phyloP scores from a whole-genome alignment of 495 filamentous ascomycete genomes.

The Trichocladium antarcticum region DNA sequence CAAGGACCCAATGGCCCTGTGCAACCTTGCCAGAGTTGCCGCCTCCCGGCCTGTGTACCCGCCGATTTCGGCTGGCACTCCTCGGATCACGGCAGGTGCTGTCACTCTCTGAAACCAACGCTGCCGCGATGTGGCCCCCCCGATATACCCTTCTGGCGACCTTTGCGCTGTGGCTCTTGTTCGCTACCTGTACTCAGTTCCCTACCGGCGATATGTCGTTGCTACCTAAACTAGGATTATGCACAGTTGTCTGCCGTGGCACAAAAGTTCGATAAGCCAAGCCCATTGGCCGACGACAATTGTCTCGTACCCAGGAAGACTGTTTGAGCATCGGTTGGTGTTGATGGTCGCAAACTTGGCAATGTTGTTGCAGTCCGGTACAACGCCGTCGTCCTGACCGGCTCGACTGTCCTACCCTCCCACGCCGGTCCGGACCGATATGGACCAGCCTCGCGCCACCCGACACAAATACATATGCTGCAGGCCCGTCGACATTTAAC shows the following conservation, averaged over 20 bases:
- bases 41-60: background rate
- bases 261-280: no score
- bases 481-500: slow-evolving; percentile 9
- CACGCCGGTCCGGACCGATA: background rate
- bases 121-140: background rate
- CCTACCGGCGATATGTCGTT: background rate
- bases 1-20: no score
- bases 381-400: background rate
- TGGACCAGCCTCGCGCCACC: slow-evolving; percentile 18
- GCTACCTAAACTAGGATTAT: no score
- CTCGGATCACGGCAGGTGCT: slow-evolving; percentile 4
- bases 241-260: no score
- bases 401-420: background rate
- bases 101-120: slow-evolving; percentile 7
- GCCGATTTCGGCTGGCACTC: background rate
- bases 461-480: slow-evolving; percentile 9
- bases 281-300: no score
- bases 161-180: background rate
- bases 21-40: background rate
- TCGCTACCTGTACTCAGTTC: background rate
- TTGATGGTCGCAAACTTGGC: no score
- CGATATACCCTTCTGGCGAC: background rate
- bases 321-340: no score
- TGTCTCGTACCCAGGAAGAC: no score
- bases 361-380: no score